Base-by-base conservation (phyloP, 2,329 filamentous ascomycete species). In the Alternaria consortialis region DNA sequence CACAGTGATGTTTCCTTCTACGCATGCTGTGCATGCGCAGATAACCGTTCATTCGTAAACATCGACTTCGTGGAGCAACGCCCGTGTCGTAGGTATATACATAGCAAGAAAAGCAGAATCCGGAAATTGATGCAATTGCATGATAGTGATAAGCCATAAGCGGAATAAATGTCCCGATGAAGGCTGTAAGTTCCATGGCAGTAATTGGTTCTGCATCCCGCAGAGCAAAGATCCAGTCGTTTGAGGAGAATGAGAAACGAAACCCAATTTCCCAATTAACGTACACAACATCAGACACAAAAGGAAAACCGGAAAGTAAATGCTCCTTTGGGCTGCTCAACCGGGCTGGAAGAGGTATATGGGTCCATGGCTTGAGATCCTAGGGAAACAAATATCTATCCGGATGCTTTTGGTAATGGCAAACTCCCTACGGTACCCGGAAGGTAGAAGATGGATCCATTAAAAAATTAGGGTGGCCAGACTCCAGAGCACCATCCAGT, bases 31-130 rank as follows among this genome's bases (percentile, higher is more conserved):
- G 73, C 73, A 72, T 57, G 46, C 46, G 53, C 66, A 74, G 61
- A 69, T 58, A 68, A 68, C 70, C 74, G 70, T 75, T 73, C 70
- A 68, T 73, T 75, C 72, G 67, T 74, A 54, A 71, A 70, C 70
- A 64, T 76, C 64, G 70, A 65, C 63, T 66, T 59, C 46, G 54
- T 56, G 37, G 48, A 61, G 47, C 60, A 62, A 43, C 56, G 46
- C 51, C 54, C 57, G 58, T 54, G 56, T 60, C 53, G 58, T 52
- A 65, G 73, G 72, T 75, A 76, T 76, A 74, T 77, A 78, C 74
- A 78, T 74, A 68, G 59, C 65, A 66, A 71, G 39, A 63, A 56
- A 56, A 61, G 64, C 64, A 56, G 56, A 43, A 59, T 65, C 64
- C 59, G 56, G 58, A 32, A 47, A 50, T 48, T 54, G 46, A 54